Base-by-base conservation (phyloP, 225 moss, liverwort and hornwort species). In the Takakia lepidozioides region DNA sequence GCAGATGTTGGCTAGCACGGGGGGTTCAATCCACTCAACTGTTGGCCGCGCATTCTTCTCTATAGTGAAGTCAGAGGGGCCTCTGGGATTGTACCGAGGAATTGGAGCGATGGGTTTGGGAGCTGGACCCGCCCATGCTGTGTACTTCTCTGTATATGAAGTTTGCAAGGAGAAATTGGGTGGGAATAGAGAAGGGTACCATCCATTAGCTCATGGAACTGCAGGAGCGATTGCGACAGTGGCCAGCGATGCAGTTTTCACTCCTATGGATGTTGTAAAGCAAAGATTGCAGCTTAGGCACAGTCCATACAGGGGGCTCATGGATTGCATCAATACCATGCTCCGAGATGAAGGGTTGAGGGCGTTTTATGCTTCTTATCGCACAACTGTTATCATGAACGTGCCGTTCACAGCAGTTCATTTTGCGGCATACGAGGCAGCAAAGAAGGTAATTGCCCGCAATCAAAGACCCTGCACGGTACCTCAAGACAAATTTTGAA, bases 191-290 rank as follows among this genome's bases (percentile, higher is more conserved):
- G 67, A 63, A 28, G 95, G 95, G n/a, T 66, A 71, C 44, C 95
- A 95, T 48, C 90, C 95, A 11, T 24, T 87, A 9, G 95, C 90
- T 60, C 90, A 95, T 50, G 95, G 79, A 2, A 22, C 59, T 18
- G 95, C 95, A 0, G 95, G 95, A 39, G 90, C 65, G 3, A 71
- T 76, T 6, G 95, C 95, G 14, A 87, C 95, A n/a, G 78, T 95
- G 58, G 86, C 90, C 0, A 90, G 86, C 57, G 95, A 95, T 61
- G 95, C 95, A 2, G 95, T 95, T 1, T 87, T 95, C 39, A 95
- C 95, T 18, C 95, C 95, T 38, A 95, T 95, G 95, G 95, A 95
- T 53, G 95, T 95, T 36, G 90, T 95, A 9, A 95, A 95, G 53
- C 95, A 95, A 71, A 84, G 95, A 71, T 69, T 95, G 70, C 95